A percentile compares a stretch with the other conserved stretches of the same genome.
Conservation (phyloP, 768 basidiomycete species). For the Suillus variegatus region DNA sequence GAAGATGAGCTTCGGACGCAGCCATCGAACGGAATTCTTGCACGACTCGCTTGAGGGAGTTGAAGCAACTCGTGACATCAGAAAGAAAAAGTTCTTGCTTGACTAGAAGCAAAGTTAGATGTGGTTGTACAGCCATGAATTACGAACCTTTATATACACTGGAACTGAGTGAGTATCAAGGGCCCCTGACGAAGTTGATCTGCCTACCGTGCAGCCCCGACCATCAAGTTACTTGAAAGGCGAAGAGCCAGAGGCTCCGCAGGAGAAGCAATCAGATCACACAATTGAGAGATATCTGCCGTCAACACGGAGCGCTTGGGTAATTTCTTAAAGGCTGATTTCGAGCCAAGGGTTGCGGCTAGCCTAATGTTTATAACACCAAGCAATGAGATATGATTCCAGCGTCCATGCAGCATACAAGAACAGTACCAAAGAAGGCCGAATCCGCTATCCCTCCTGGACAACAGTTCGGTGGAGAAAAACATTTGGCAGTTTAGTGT, state of each 20-base stretch:
- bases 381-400: neutral
- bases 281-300: conserved; percentile 81
- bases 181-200: neutral
- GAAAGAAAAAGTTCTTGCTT: conserved; percentile 83
- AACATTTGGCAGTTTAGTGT: conserved; percentile 56
- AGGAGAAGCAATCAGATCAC: conserved; percentile 80
- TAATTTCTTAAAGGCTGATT: conserved; percentile 82
- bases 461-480: conserved; percentile 80
- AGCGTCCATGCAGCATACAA: neutral
- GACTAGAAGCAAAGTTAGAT: conserved; percentile 43
- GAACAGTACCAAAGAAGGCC: conserved; percentile 78
- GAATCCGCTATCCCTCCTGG: conserved; percentile 83
- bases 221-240: conserved; percentile 85
- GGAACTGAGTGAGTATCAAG: conserved; percentile 8
- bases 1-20: conserved; percentile 53
- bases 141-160: conserved; percentile 52
- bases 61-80: conserved; percentile 79
- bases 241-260: conserved; percentile 83
- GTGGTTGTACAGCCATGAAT: neutral
- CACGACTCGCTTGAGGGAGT: conserved; percentile 76
- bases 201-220: conserved; percentile 83
- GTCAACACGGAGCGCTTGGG: conserved; percentile 82
- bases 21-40: conserved; percentile 57
- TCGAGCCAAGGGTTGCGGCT: conserved; percentile 86
- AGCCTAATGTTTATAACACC: conserved; percentile 55